These are phyloP conservation scores for Barnettozyma californica DNA, from an alignment of 805 yeast species.

Conservation along the genomic window DNA sequence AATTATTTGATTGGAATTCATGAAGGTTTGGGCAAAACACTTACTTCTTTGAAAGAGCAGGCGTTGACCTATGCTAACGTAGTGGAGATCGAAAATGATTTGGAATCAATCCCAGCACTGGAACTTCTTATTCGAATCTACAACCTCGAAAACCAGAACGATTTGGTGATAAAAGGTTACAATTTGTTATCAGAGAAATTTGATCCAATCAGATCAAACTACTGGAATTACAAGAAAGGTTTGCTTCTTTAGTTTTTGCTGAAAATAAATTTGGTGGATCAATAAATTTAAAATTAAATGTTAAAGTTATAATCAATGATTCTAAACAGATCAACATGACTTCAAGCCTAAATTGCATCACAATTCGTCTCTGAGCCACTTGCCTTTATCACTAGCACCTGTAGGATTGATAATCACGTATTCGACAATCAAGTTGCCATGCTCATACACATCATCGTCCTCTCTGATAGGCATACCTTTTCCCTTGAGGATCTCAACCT, in stretches of 20 bases:
- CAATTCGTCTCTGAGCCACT: slow-evolving; percentile 22
- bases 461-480: slow-evolving; percentile 79
- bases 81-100: slow-evolving; percentile 16
- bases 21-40: slow-evolving; percentile 24
- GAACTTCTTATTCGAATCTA: slow-evolving; percentile 55
- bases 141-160: slow-evolving; percentile 22
- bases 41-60: slow-evolving; percentile 40
- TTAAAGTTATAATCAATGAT: too few relatives aligned
- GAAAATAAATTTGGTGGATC: too few relatives aligned
- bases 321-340: background rate
- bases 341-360: slow-evolving; percentile 4
- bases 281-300: too few relatives aligned
- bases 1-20: slow-evolving; percentile 66
- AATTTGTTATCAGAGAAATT: slow-evolving; percentile 44
- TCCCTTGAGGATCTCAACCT: slow-evolving; percentile 63
- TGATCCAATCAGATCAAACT: slow-evolving; percentile 58
- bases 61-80: slow-evolving; percentile 38
- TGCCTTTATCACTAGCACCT: slow-evolving; percentile 23
- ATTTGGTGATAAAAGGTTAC: slow-evolving; percentile 40
- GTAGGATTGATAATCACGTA: slow-evolving; percentile 43
- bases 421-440: slow-evolving; percentile 49
- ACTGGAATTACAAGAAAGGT: slow-evolving; percentile 49
- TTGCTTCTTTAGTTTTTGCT: slow-evolving; percentile 1
- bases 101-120: slow-evolving; percentile 53
- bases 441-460: slow-evolving; percentile 33